Percentiles rank a stretch among this genome's conserved stretches.
Evolutionary conservation across 2,329 filamentous ascomycete genomes (phyloP).

Genomic region (Trichoderma polysporum): DNA sequence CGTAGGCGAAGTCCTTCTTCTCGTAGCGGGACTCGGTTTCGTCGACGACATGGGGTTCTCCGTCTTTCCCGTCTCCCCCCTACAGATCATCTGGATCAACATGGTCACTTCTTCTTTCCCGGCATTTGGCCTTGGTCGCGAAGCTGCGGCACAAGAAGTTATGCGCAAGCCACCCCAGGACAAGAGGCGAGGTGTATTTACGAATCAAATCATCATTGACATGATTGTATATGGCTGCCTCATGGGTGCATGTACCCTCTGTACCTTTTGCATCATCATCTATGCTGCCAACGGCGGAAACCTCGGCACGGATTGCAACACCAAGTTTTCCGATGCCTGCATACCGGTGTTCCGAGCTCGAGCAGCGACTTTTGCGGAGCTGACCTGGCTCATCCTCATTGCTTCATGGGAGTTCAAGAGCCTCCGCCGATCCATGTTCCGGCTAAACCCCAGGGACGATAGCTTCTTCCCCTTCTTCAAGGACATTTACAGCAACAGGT

Average conservation of each 20-base stretch:
- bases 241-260: slow-evolving; percentile 68
- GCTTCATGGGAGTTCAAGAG: slow-evolving; percentile 78
- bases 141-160: slow-evolving; percentile 71
- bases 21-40: slow-evolving; percentile 80
- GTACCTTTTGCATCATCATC: slow-evolving; percentile 65
- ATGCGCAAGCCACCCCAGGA: slow-evolving; percentile 78
- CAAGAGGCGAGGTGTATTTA: slow-evolving; percentile 68
- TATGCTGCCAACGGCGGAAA: slow-evolving; percentile 56
- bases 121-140: slow-evolving; percentile 83
- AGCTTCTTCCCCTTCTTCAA: slow-evolving; percentile 55
- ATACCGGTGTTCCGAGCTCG: slow-evolving; percentile 65
- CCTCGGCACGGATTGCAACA: slow-evolving; percentile 64
- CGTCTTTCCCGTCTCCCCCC: slow-evolving; percentile 80
- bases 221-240: slow-evolving; percentile 77
- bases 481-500: slow-evolving; percentile 68
- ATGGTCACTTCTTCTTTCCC: slow-evolving; percentile 88
- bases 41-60: slow-evolving; percentile 70
- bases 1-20: slow-evolving; percentile 77
- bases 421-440: slow-evolving; percentile 69
- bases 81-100: slow-evolving; percentile 92
- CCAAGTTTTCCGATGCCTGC: slow-evolving; percentile 55
- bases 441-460: slow-evolving; percentile 55
- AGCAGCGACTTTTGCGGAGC: slow-evolving; percentile 69
- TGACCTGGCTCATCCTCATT: slow-evolving; percentile 72
- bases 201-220: slow-evolving; percentile 72